Evolutionary conservation across 176 grass and related monocot species (phyloP), one percentile per base, ranked within the genome.

Genomic region (Dendrocalamus sinicus): DNA sequence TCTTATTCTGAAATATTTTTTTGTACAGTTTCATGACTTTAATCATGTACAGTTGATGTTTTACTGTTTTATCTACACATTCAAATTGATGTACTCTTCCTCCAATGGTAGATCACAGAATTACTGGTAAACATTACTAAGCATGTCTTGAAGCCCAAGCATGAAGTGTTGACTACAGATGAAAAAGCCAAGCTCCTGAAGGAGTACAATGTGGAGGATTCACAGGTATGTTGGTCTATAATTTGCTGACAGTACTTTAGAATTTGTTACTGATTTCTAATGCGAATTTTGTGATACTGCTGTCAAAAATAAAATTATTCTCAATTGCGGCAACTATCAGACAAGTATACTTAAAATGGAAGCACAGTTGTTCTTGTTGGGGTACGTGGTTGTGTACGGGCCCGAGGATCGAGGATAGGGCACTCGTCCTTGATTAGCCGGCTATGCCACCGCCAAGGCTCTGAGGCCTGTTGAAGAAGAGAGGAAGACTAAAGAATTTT

Each of bases 121-220:
- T 81, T 98, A 91, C 89, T 95, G 59, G 93, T 98, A 40, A 98
- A 98, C 47, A 89, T 92, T 75, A 94, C 88, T 58, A 95, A 91
- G 84, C 96, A 95, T 92, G 84, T 86, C 35, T 86, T 98, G 77
- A 92, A 85, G 73, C 96, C 93, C 77, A 89, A 87, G 62, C 96
- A 98, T 91, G 76, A 88, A 50, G 78, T 95, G 44, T 67, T 98
- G 55, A 86, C 77, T 75, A 72, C 58, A 74, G 84, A 95, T 48
- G 88, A 95, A 85, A 98, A 95, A 57, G 17, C 46, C 69, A 87
- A 92, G 35, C 78, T 98, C 75, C 72, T 95, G 57, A 89, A 86
- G 41, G 53, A 86, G 52, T 94, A 91, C 58, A 92, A 86, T 45
- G 81, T 94, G 57, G 39, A 88, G 80, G 96, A 92, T 73, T 90